Evolutionary conservation across 2,329 filamentous ascomycete species (phyloP).

Genomic region (Calycina marina): DNA sequence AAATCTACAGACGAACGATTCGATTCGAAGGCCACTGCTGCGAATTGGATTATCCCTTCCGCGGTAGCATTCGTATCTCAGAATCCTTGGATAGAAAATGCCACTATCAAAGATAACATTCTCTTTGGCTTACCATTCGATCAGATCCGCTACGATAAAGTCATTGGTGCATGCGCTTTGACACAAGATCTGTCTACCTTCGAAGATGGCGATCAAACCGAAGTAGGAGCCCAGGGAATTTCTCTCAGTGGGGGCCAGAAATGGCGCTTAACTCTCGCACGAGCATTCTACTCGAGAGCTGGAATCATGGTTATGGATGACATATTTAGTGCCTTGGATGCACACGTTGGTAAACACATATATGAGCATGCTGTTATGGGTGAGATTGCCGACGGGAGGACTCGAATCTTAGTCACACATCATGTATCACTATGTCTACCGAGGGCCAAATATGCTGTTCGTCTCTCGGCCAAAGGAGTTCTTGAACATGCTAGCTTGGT

Average conservation of each 20-base stretch:
- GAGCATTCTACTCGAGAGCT: conserved; percentile 64
- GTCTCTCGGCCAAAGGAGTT: conserved; percentile 52
- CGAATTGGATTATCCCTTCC: conserved; percentile 51
- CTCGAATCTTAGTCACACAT: conserved; percentile 65
- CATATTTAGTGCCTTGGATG: conserved; percentile 65
- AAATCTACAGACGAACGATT: conserved; percentile 35
- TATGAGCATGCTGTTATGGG: conserved; percentile 62
- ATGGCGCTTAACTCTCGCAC: conserved; percentile 64
- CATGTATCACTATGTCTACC: conserved; percentile 57
- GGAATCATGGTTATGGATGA: conserved; percentile 66
- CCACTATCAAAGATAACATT: conserved; percentile 62
- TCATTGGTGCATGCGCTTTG: conserved; percentile 56
- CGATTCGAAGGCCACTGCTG: conserved; percentile 41
- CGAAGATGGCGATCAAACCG: conserved; percentile 59
- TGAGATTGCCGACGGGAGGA: conserved; percentile 50
- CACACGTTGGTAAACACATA: conserved; percentile 63
- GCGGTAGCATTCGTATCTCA: conserved; percentile 62
- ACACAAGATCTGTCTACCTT: conserved; percentile 62
- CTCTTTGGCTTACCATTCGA: conserved; percentile 59
- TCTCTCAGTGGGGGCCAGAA: conserved; percentile 72
- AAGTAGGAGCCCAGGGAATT: conserved; percentile 70
- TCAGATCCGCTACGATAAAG: conserved; percentile 49
- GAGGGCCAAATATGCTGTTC: conserved; percentile 55
- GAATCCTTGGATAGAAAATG: conserved; percentile 74
- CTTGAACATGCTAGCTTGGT: conserved; percentile 45